Base-by-base conservation (phyloP, 352 stramenopile species). In the Pythium phragmiticola region DNA sequence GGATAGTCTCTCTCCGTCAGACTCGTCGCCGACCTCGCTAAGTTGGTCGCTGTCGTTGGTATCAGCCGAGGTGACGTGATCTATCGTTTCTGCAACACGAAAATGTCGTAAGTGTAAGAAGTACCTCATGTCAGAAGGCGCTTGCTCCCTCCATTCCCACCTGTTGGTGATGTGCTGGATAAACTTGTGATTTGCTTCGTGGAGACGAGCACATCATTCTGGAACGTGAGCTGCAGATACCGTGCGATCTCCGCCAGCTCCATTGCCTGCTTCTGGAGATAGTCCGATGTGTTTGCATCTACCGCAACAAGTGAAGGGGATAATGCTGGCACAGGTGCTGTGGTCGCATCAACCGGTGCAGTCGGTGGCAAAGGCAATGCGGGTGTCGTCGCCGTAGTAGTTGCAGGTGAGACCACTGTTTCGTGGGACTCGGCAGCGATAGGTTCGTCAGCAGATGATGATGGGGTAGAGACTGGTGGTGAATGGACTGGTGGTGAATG, bases 1-100 rank as follows among this genome's bases (percentile, higher is more conserved):
- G 0, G 80, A 90, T 7, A 91, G 56, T 13, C 82, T 72, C 47
- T 93, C 84, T 19, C 42, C 53, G 36, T 74, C 68, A 2, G 33
- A 65, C 4, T 71, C 62, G 28, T 66, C 61, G 12, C 66, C 57
- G 8, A 50, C 39, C 43, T 66, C 60, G n/a, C 52, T 71, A 3
- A 28, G 63, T 28, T 62, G 65, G 19, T 63, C 68, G 36, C 63
- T 75, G 60, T 71, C 71, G 49, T 71, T 71, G 34, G 63, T 70
- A 34, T 57, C 61, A 2, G 62, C 69, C 11, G 56, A 50, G 36
- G 53, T 70, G 16, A 67, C 23, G 12, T 68, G 68, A 33, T 70
- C 68, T 54, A 74, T 19, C 26, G 65, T 51, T 65, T 70, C 68
- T 70, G 33, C 8, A 50, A 14, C 23, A 41, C 14, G 26, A 14